phyloP scores from a whole-genome alignment of 805 yeast species.

The Metschnikowia similis region DNA sequence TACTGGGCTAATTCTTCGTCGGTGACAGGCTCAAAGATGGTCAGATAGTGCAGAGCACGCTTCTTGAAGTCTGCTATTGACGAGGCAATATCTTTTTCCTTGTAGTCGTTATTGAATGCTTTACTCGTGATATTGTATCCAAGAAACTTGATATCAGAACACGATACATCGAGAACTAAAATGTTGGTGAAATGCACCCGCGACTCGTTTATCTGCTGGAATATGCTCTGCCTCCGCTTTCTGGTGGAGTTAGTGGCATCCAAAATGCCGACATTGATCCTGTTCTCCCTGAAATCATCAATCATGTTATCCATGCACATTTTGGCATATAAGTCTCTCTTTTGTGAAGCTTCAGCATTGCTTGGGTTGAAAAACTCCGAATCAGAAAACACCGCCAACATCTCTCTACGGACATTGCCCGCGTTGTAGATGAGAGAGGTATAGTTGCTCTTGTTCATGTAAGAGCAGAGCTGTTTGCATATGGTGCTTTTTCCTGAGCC shows the following conservation, averaged over 20 bases:
- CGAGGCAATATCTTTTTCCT: slow-evolving; percentile 43
- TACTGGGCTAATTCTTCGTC: slow-evolving; percentile 9
- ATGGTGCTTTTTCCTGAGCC: slow-evolving; percentile 41
- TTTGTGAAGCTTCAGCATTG: slow-evolving; percentile 25
- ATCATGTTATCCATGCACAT: slow-evolving; percentile 30
- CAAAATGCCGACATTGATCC: slow-evolving; percentile 34
- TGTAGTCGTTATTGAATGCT: slow-evolving; percentile 59
- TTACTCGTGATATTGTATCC: slow-evolving; percentile 62
- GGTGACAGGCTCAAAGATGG: slow-evolving; percentile 19
- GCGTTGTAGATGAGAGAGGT: slow-evolving; percentile 38
- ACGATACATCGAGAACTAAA: slow-evolving; percentile 55
- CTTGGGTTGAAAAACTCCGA: slow-evolving; percentile 38
- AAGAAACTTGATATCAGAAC: slow-evolving; percentile 48
- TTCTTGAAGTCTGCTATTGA: slow-evolving; percentile 59
- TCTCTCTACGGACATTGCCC: slow-evolving; percentile 46
- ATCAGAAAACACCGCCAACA: slow-evolving; percentile 22
- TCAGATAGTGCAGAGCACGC: slow-evolving; percentile 50
- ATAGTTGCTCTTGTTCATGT: slow-evolving; percentile 9
- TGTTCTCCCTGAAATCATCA: slow-evolving; percentile 23
- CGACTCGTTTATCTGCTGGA: slow-evolving; percentile 20
- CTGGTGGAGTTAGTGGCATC: slow-evolving; percentile 43
- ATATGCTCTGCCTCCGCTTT: slow-evolving; percentile 30
- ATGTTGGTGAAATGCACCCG: slow-evolving; percentile 32
- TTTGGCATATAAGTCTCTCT: slow-evolving; percentile 35
- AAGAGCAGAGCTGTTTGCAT: slow-evolving; percentile 29